phyloP scores from a whole-genome alignment of 2,329 filamentous ascomycete species.

The Bipolaris oryzae region DNA sequence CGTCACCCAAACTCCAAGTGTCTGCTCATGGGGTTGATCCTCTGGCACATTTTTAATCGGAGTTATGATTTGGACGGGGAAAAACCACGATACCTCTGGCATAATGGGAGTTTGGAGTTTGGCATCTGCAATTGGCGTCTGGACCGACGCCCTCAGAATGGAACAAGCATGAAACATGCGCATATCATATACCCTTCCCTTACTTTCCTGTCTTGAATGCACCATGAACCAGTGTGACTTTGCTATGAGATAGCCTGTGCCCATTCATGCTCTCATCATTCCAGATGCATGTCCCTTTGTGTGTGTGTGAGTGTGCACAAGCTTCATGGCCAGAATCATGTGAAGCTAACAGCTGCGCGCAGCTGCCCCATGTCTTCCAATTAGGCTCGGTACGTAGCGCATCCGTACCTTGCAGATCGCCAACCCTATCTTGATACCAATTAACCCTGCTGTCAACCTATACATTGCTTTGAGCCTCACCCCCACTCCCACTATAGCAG shows the following conservation, averaged over 20 bases:
- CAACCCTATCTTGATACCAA: slow-evolving; percentile 8
- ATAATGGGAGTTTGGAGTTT: slow-evolving; percentile 25
- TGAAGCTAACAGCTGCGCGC: slow-evolving; percentile 5
- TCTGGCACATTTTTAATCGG: slow-evolving; percentile 13
- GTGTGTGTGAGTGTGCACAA: background rate
- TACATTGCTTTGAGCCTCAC: slow-evolving; percentile 1
- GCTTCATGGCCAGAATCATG: background rate
- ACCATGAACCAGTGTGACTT: background rate
- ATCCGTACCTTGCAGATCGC: slow-evolving; percentile 25
- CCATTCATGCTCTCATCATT: background rate
- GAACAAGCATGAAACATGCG: slow-evolving; percentile 3
- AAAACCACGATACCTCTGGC: slow-evolving; percentile 26
- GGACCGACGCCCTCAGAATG: slow-evolving; percentile 3
- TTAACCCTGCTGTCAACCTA: background rate
- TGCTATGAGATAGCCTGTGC: background rate
- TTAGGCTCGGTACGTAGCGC: slow-evolving; percentile 24
- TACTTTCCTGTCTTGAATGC: background rate
- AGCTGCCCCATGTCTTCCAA: slow-evolving; percentile 12
- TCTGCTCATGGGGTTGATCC: background rate
- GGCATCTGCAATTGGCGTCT: background rate
- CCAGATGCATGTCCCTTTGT: background rate
- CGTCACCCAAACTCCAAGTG: background rate
- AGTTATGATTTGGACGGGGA: slow-evolving; percentile 22
- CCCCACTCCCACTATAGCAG: slow-evolving; percentile 1
- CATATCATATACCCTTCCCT: background rate